These are phyloP conservation scores for Phytopythium montanum DNA, from an alignment of 352 stramenopile species.

Conservation along the genomic window DNA sequence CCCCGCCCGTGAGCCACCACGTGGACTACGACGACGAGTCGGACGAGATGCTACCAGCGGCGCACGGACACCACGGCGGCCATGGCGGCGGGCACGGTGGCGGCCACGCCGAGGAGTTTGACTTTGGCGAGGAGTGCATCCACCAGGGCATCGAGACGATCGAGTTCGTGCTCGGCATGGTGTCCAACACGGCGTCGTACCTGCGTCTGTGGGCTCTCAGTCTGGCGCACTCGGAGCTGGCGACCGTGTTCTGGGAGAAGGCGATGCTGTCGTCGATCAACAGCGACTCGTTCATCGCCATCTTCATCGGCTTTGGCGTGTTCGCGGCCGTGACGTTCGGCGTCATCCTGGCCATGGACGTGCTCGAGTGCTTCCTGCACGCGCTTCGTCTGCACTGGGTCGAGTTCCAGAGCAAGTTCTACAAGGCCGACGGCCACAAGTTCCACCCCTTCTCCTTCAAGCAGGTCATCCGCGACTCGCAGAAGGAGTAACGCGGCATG, in stretches of 20 bases:
- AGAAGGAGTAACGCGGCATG: slow-evolving; percentile 44
- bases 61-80: slow-evolving; percentile 32
- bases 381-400: slow-evolving; percentile 99
- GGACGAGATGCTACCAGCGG: slow-evolving; percentile 43
- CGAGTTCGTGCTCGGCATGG: slow-evolving; percentile 99
- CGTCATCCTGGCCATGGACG: slow-evolving; percentile 99
- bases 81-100: slow-evolving; percentile 32
- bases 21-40: slow-evolving; percentile 82
- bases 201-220: slow-evolving; percentile 99
- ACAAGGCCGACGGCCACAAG: slow-evolving; percentile 96
- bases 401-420: slow-evolving; percentile 99
- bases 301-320: slow-evolving; percentile 94
- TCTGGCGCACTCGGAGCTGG: slow-evolving; percentile 95
- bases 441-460: slow-evolving; percentile 97
- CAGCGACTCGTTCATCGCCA: slow-evolving; percentile 94
- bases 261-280: slow-evolving; percentile 97
- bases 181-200: slow-evolving; percentile 99
- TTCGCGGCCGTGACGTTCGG: slow-evolving; percentile 96
- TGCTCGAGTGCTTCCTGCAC: slow-evolving; percentile 99
- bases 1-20: slow-evolving; percentile 55
- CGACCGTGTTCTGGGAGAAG: slow-evolving; percentile 98
- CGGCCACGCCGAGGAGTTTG: slow-evolving; percentile 81
- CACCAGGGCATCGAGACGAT: slow-evolving; percentile 99
- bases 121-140: slow-evolving; percentile 97
- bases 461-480: slow-evolving; percentile 69